Evolutionary conservation across 2,329 filamentous ascomycete species (phyloP), one percentile per base, ranked within the genome.

Genomic region (Parascedosporium putredinis): DNA sequence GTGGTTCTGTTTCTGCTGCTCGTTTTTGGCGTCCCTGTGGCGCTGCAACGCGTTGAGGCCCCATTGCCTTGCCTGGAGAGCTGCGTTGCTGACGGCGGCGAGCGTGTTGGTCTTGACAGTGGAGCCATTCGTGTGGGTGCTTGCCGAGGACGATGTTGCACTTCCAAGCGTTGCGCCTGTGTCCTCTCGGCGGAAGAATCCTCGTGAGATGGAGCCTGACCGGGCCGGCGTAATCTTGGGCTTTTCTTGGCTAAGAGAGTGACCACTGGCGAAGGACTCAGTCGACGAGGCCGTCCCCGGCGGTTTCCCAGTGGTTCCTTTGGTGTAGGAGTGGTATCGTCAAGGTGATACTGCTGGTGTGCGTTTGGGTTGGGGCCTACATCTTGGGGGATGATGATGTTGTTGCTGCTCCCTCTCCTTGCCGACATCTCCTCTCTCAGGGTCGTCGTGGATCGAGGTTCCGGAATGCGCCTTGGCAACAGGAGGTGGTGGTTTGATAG

Each of bases 1-100:
- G 2, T 29, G 47, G 33, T 38, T 38, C 24, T 27, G 22, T n/a
- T 16, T 48, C 14, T 40, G 46, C 16, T 27, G 34, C 29, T 27
- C 34, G 24, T 23, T 64, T 44, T 63, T 66, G 24, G 60, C 62
- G 42, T 75, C 71, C 42, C 71, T 72, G 51, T 72, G 69, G 51
- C 72, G 66, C 54, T 77, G 74, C 10, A 78, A 65, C 2, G 77
- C 75, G 54, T 74, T 78, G 64, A 75, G 72, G 2, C 78, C 76
- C 78, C 78, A 81, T 53, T 78, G 73, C 43, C 72, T 75, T 2
- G 78, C 78, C 18, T 74, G 73, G 10, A 68, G 70, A 1, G 78
- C 78, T 2, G 70, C 78, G 52, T 72, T 78, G 2, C 74, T 72
- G 22, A 81, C 70, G 9, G 77, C 75, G 5, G 75, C 70, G 25